Conservation (phyloP, 306 rosid species). For the Quercus parvula region DNA sequence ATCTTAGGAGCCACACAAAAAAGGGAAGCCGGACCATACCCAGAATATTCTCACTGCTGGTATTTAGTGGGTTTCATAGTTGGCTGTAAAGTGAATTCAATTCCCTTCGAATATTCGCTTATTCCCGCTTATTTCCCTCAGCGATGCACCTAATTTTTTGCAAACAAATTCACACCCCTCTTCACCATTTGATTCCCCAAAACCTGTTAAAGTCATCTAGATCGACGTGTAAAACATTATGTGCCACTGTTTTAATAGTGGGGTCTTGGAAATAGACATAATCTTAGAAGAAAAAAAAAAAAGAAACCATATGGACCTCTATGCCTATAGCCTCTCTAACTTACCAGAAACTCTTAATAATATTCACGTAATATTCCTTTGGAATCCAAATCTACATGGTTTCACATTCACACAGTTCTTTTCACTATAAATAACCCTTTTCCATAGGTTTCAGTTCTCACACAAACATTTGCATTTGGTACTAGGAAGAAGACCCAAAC, state of each 20-base stretch:
- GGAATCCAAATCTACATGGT: conserved; percentile 17
- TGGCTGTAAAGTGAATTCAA: conserved; percentile 9
- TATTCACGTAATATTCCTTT: conserved; percentile 46
- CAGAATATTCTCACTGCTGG: conserved; percentile 31
- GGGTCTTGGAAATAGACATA: background rate
- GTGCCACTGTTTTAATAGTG: too few relatives aligned
- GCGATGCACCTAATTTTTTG: background rate
- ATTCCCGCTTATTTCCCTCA: conserved; percentile 33
- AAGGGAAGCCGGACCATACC: conserved; percentile 22
- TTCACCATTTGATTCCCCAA: conserved; percentile 9
- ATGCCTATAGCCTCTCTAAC: background rate
- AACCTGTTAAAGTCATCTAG: background rate
- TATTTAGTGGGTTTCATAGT: conserved; percentile 11
- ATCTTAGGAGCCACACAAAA: too few relatives aligned
- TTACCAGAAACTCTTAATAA: background rate
- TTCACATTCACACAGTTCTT: background rate
- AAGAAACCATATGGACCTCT: background rate
- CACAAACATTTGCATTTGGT: conserved; percentile 16
- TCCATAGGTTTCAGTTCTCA: background rate
- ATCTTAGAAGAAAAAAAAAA: background rate
- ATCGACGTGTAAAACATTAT: conserved; percentile 11
- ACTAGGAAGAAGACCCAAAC: background rate
- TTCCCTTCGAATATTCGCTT: conserved; percentile 47
- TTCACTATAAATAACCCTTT: conserved; percentile 44
- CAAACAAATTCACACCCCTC: background rate